Evolutionary conservation across 2,329 filamentous ascomycete genomes (phyloP), one percentile per base, ranked within the genome.

Genomic region (Talaromyces sp.): DNA sequence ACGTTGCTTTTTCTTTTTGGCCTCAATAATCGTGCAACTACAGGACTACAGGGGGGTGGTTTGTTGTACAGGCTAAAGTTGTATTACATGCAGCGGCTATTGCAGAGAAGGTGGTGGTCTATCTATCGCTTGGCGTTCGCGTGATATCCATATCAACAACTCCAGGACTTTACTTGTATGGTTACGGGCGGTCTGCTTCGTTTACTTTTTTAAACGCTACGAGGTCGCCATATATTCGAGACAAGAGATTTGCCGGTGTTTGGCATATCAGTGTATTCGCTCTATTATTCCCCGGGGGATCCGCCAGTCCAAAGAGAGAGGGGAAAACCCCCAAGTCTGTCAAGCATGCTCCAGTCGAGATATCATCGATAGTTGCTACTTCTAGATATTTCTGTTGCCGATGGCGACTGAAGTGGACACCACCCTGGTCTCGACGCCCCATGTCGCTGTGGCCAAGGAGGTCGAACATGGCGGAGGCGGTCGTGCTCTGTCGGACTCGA

Each of bases 361-460:
- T 53, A 63, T 67, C 64, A 60, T 61, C 68, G 72, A 69, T 70
- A 68, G 74, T 73, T 38, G 70, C 73, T 72, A 65, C 71, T 70
- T 55, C 70, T 70, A 21, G 43, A 46, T 52, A 29, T 10, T 29
- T 52, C 58, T 67, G 70, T 56, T 64, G 64, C 68, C 63, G 35
- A 70, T 72, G 71, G 69, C 68, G 60, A 70, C 70, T 62, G 69
- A 69, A 59, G 62, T 73, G 38, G 62, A 71, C 32, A 64, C 69
- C 29, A 64, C 69, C 55, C 68, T 70, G 46, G 46, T 63, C 26
- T 43, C 66, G 53, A 53, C 68, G 51, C 62, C 71, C 24, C 58
- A 63, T 38, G 64, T 67, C n/a, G 35, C 62, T 38, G 46, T 67
- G 27, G 56, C 67, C 49, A 70, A 69, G 62, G 57, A 59, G 62